These are phyloP conservation scores for Beauveria caledonica DNA, from an alignment of 2,329 filamentous ascomycete genomes.

Conservation along the genomic window DNA sequence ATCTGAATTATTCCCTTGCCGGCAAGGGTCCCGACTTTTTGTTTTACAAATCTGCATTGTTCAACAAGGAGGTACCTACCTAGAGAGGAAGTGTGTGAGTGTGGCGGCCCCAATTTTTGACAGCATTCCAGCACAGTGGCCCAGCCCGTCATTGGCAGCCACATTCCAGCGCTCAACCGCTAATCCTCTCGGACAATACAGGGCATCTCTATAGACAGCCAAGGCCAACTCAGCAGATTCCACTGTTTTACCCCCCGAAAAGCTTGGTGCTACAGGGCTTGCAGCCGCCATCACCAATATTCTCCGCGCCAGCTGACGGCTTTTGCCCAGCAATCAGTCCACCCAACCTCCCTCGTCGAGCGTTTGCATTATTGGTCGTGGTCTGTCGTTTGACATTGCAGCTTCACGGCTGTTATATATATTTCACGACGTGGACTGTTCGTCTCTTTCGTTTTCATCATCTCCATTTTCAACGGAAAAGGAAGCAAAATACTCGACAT, in stretches of 20 bases:
- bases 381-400: neutral
- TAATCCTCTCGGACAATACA: neutral
- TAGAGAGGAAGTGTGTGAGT: neutral
- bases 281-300: neutral
- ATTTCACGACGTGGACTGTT: neutral
- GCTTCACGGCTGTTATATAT: constrained; percentile 1
- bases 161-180: neutral
- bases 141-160: neutral
- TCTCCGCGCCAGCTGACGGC: neutral
- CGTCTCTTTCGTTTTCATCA: neutral
- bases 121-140: neutral
- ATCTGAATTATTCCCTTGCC: neutral
- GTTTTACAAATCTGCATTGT: neutral
- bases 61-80: neutral
- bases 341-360: constrained; percentile 1
- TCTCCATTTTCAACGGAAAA: neutral
- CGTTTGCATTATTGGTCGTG: constrained; percentile 5
- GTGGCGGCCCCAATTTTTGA: neutral
- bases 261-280: neutral
- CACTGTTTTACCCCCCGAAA: too few relatives aligned
- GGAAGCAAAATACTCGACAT: neutral
- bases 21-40: neutral
- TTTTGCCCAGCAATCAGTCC: neutral
- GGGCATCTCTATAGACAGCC: neutral
- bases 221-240: neutral